Base-by-base conservation (phyloP, 306 rosid species). In the Cicer judaicum region DNA sequence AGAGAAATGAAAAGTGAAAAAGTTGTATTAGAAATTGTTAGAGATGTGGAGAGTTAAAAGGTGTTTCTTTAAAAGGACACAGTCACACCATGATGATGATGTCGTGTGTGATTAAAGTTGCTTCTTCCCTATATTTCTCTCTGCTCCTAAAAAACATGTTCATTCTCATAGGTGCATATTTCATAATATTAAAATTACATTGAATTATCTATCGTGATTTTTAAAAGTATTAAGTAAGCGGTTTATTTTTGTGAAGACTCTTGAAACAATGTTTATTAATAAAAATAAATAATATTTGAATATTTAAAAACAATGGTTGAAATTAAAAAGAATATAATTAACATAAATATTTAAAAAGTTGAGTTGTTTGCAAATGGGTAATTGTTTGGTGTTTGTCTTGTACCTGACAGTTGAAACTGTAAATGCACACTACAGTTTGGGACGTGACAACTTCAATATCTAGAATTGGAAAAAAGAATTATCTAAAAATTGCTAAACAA, bases 371-470 rank as follows among this genome's bases (percentile, higher is more conserved):
- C 29, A 29, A 6, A 16, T 47, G 52, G 42, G 63, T 18, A 41
- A 42, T 19, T 21, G n/a, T 77, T 77, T 43, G 74, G 21, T 67
- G 36, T 67, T 80, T 80, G 78, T 64, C 76, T 64, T 76, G 80
- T 80, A 54, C 59, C 73, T 66, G 77, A 76, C 70, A 59, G 38
- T 53, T 76, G 55, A 73, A 69, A 77, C 82, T 80, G 84, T 73
- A 40, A 34, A 68, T 70, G 53, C 68, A 41, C 59, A 67, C 84
- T 43, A 39, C 79, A 41, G 55, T 72, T 73, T 61, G 29, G 65
- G 63, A 47, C 60, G 50, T 67, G 34, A 65, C 64, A 49, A 76
- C 78, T 79, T 65, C 50, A 54, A 44, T 21, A 49, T 44, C 81
- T 55, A 55, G 3, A 64, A 42, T 59, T 66, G 81, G 82, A 71